Conservation (phyloP, 1,284 basidiomycete genomes). For the Schizopora paradoxa region DNA sequence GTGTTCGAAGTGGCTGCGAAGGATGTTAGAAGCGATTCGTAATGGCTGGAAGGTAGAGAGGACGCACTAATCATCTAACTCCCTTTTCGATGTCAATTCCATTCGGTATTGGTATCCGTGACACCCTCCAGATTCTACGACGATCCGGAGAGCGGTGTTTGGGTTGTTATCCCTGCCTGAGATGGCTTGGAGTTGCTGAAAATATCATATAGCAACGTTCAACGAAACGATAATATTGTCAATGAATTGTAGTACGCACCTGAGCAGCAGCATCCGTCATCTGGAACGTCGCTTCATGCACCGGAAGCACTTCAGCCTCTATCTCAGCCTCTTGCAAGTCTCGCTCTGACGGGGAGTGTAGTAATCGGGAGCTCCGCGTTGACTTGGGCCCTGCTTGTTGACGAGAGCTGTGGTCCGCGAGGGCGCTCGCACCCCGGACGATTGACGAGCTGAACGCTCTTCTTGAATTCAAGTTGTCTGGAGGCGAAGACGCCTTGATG, state of each 20-base stretch:
- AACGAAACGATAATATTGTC: constrained; percentile 2
- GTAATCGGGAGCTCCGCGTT: constrained; percentile 8
- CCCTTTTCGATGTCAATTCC: constrained; percentile 57
- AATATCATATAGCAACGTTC: neutral
- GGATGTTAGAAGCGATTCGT: constrained; percentile 4
- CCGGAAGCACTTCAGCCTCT: constrained; percentile 45
- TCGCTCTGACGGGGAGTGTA: constrained; percentile 37
- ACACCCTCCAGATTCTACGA: constrained; percentile 86
- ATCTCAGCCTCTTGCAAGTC: constrained; percentile 51
- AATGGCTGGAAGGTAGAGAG: constrained; percentile 2
- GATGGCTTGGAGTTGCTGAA: constrained; percentile 64
- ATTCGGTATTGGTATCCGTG: constrained; percentile 94
- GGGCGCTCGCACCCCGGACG: too few relatives aligned
- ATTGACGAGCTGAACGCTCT: too few relatives aligned
- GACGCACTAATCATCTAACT: constrained; percentile 77
- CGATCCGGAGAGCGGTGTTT: constrained; percentile 63
- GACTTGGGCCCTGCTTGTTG: too few relatives aligned
- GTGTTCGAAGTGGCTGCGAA: constrained; percentile 56
- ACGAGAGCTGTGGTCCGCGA: too few relatives aligned
- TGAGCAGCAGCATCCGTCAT: constrained; percentile 71
- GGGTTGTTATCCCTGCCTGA: constrained; percentile 52
- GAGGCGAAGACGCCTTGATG: too few relatives aligned
- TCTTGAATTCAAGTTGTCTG: too few relatives aligned
- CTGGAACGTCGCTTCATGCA: constrained; percentile 41
- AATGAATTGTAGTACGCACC: constrained; percentile 34